Conservation (phyloP, 768 basidiomycete species). For the Filobasidium floriforme region DNA sequence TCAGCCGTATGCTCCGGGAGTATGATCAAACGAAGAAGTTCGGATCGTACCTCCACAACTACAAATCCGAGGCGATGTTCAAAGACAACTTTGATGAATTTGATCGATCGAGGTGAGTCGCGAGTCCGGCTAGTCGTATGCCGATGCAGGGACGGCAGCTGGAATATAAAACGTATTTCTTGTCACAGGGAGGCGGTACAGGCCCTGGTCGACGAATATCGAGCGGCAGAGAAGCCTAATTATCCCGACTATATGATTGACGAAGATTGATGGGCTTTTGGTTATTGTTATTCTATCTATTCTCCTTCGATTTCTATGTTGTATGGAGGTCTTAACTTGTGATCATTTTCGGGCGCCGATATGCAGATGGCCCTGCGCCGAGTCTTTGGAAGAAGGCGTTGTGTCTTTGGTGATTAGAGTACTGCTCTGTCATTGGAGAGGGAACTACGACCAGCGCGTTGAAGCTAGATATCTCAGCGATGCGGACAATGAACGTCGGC, state of each 20-base stretch:
- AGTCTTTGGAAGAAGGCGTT: too few species aligned
- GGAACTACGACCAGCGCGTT: too few species aligned
- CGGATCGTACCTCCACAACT: conserved; percentile 93
- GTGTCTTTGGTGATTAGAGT: too few species aligned
- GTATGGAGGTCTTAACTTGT: too few species aligned
- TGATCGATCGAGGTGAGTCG: conserved; percentile 79
- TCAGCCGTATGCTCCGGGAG: conserved; percentile 92
- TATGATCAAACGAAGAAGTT: conserved; percentile 78
- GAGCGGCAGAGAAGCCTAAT: conserved; percentile 88
- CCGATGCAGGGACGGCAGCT: neutral
- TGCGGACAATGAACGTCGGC: too few species aligned
- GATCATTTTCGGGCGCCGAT: too few species aligned
- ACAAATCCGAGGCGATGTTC: conserved; percentile 95
- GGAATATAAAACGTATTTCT: neutral
- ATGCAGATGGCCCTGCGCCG: too few species aligned
- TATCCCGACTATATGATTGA: conserved; percentile 56
- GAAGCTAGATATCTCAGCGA: too few species aligned
- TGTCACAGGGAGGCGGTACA: conserved; percentile 25
- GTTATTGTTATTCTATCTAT: neutral
- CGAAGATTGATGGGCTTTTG: conserved; percentile 18
- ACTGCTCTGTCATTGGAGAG: too few species aligned
- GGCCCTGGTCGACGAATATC: conserved; percentile 58
- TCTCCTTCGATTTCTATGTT: neutral
- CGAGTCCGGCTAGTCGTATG: conserved; percentile 1
- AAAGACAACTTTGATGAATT: conserved; percentile 89